Evolutionary conservation across 2,329 filamentous ascomycete genomes (phyloP).

Genomic region (Penicillium sp.): DNA sequence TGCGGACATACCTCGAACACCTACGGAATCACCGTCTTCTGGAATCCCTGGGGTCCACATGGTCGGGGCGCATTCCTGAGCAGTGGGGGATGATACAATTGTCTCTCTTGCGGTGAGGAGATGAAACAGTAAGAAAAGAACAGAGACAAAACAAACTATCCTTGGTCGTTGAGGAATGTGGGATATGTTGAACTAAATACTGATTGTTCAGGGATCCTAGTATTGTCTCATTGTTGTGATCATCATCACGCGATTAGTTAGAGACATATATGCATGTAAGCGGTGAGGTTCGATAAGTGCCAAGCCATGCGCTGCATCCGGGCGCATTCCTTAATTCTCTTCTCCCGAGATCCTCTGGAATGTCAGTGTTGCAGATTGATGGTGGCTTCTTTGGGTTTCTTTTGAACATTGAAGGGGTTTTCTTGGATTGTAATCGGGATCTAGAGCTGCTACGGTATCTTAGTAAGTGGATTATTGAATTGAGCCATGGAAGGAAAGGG

Average conservation of each 20-base stretch:
- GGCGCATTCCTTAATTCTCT: slow-evolving; percentile 2
- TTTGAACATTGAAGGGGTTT: neutral
- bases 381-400: neutral
- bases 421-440: neutral
- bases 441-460: neutral
- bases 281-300: slow-evolving; percentile 6
- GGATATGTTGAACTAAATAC: slow-evolving; percentile 2
- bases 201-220: neutral
- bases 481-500: neutral
- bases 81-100: slow-evolving; percentile 6
- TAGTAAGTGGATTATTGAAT: neutral
- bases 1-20: slow-evolving; percentile 3
- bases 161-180: slow-evolving; percentile 4
- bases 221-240: neutral
- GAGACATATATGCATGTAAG: neutral
- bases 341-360: slow-evolving; percentile 6
- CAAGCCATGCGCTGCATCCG: slow-evolving; percentile 9
- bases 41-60: slow-evolving; percentile 10
- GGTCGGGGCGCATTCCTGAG: slow-evolving; percentile 8
- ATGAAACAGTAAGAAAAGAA: slow-evolving; percentile 4
- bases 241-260: neutral
- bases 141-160: slow-evolving; percentile 2
- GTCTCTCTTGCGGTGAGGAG: slow-evolving; percentile 11
- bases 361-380: slow-evolving; percentile 5
- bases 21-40: slow-evolving; percentile 3